Conservation (phyloP, 169 alveolate species). For the Eimeria acervulina region DNA sequence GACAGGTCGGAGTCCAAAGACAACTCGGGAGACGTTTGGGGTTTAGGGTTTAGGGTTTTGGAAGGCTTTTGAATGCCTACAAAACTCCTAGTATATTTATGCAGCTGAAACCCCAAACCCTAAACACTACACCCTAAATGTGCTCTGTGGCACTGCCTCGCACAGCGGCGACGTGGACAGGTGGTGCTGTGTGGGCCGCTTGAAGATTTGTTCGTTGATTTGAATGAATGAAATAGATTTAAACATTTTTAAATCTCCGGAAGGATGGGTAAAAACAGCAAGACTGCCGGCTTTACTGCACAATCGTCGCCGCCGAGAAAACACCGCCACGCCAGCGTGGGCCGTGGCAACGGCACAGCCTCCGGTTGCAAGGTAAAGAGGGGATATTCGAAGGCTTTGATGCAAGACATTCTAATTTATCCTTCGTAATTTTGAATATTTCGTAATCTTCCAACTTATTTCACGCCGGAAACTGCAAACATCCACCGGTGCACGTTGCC, state of each 20-base stretch:
- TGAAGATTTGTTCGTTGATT: not conserved
- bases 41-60: not conserved
- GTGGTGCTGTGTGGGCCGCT: not conserved
- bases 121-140: not conserved
- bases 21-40: not conserved
- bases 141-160: too few relatives aligned
- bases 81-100: too few relatives aligned
- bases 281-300: not conserved
- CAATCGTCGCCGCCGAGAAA: not conserved
- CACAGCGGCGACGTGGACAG: not conserved
- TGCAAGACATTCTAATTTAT: too few relatives aligned
- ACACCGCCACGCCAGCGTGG: not conserved
- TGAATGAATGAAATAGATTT: too few relatives aligned
- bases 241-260: not conserved
- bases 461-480: not conserved
- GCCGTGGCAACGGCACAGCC: not conserved
- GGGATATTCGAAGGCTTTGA: not conserved
- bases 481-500: not conserved
- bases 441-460: not conserved
- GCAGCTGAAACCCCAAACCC: not conserved
- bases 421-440: too few relatives aligned
- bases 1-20: not conserved
- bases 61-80: not conserved
- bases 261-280: too few relatives aligned
- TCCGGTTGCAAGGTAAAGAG: not conserved